These are phyloP conservation scores for Microascus cirrosus DNA, from an alignment of 2,329 filamentous ascomycete genomes.

Conservation along the genomic window DNA sequence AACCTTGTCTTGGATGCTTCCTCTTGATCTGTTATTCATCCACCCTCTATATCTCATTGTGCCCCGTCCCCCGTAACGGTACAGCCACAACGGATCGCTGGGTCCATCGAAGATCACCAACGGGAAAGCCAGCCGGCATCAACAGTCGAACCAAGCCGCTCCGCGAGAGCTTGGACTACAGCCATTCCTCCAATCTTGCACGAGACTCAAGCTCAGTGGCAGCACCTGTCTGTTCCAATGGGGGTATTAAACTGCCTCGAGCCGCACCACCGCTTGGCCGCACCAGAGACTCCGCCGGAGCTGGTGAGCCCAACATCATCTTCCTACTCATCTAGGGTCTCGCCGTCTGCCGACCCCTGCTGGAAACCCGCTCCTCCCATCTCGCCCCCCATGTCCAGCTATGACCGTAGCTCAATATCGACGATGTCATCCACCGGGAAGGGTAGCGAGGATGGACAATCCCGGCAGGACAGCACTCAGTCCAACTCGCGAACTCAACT, in stretches of 20 bases:
- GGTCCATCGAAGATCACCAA: slow-evolving; percentile 5
- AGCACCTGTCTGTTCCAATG: slow-evolving; percentile 32
- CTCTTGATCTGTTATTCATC: neutral
- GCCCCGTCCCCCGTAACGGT: neutral
- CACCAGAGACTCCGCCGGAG: slow-evolving; percentile 43
- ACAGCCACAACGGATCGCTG: slow-evolving; percentile 3
- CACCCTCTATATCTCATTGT: neutral
- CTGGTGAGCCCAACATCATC: slow-evolving; percentile 39
- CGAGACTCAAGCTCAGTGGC: neutral
- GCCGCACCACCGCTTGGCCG: slow-evolving; percentile 35
- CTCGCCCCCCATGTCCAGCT: slow-evolving; percentile 46
- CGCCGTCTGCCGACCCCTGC: slow-evolving; percentile 28
- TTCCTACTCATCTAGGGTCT: slow-evolving; percentile 31
- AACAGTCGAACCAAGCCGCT: neutral
- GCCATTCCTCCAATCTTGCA: neutral
- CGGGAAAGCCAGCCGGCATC: neutral
- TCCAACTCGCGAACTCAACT: slow-evolving; percentile 32
- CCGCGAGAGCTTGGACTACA: slow-evolving; percentile 1
- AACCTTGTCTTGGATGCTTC: neutral
- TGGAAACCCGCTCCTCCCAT: slow-evolving; percentile 31
- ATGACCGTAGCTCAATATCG: slow-evolving; percentile 27
- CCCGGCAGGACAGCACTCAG: slow-evolving; percentile 20
- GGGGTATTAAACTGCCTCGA: slow-evolving; percentile 40
- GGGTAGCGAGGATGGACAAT: slow-evolving; percentile 22
- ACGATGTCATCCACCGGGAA: slow-evolving; percentile 27